Base-by-base conservation (phyloP, 2,329 filamentous ascomycete species). In the Knoxdaviesia capensis region DNA sequence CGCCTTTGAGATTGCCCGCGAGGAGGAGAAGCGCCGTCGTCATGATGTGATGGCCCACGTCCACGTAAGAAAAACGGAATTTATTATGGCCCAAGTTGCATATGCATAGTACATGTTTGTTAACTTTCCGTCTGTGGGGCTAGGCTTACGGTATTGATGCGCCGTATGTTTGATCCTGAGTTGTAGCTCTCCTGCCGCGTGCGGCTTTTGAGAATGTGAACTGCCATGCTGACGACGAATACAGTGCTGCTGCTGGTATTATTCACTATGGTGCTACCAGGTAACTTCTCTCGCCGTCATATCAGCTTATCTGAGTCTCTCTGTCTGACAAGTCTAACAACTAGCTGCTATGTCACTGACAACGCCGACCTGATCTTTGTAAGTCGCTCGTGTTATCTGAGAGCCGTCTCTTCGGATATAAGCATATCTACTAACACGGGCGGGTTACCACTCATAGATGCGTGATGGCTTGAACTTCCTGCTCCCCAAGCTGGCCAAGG, bases 301-400 rank as follows among this genome's bases (percentile, higher is more conserved):
- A 5, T 28, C 5, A 34, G 30, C 35, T 29, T 28, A 33, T 34
- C 20, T 45, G 5, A 29, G 44, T 41, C 41, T 41, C 41, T 29
- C 39, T 42, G 40, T 28, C n/a, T 39, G 31, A 56, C 56, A 8
- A 62, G 60, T 3, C 57, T 52, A 47, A 20, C 20, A 20, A 20
- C 20, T 20, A 20, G 20, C 20, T 73, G 66, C 56, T 75, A 67
- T 52, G 68, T 75, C 35, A 87, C 80, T 43, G 82, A 86, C 53
- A 85, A 86, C 48, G 69, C 77, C 3, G 83, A 88, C 51, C 62
- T 88, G 34, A 84, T 92, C 48, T 73, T 92, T 52, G 70, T 20
- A 20, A 20, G 20, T 20, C 20, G 20, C 20, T 20, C 20, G 20
- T 20, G 20, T 20, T 86, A 52, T 20, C 20, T 20, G 20, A 20